Conservation (phyloP, 495 filamentous ascomycete genomes). For the Talaromyces stipitatus region DNA sequence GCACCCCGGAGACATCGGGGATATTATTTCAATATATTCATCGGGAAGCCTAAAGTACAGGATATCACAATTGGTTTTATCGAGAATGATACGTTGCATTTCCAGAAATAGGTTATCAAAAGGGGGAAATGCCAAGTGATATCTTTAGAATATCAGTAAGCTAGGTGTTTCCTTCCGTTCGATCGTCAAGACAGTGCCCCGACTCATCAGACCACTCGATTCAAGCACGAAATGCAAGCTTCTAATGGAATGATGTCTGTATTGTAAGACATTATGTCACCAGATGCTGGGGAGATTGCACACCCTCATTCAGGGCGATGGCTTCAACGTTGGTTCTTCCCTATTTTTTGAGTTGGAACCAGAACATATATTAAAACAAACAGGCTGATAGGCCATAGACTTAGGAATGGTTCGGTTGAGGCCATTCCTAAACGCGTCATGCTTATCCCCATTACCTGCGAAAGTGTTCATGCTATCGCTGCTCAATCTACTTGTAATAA, state of each 20-base stretch:
- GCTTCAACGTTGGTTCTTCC: neutral
- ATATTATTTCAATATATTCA: neutral
- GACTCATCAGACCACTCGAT: neutral
- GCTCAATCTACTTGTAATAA: too few relatives aligned
- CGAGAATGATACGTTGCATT: conserved; percentile 1
- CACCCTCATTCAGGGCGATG: neutral
- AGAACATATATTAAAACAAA: neutral
- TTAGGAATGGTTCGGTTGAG: neutral
- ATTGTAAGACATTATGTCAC: neutral
- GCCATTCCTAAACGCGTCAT: too few relatives aligned
- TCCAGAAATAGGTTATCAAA: neutral
- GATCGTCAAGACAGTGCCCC: neutral
- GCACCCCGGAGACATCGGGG: neutral
- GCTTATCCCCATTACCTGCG: neutral
- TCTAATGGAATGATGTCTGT: neutral
- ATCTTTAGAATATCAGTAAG: neutral
- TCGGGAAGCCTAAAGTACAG: neutral
- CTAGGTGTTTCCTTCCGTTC: neutral
- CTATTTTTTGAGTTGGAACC: neutral
- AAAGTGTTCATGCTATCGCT: too few relatives aligned
- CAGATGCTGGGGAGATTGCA: neutral
- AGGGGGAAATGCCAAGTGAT: conserved; percentile 1
- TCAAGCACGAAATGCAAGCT: neutral
- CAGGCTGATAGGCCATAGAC: neutral
- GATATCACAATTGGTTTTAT: neutral